These are phyloP conservation scores for Abrus precatorius DNA, from an alignment of 306 rosid genomes.

Conservation along the genomic window DNA sequence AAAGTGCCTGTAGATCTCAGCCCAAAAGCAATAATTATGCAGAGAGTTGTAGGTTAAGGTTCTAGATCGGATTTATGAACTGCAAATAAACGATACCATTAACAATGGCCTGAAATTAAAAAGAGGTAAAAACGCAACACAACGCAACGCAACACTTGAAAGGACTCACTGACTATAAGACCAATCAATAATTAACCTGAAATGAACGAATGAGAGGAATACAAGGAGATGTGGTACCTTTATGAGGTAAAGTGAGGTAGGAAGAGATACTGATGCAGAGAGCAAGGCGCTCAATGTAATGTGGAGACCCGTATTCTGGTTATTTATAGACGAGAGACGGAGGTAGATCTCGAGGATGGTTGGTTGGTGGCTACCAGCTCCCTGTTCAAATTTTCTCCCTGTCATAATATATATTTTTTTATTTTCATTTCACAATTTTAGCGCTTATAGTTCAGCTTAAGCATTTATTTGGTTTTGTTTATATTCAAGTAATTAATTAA, in stretches of 20 bases:
- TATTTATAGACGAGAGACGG: conserved; percentile 36
- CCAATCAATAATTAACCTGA: too few relatives aligned
- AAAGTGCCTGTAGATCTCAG: conserved; percentile 36
- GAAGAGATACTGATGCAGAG: conserved; percentile 25
- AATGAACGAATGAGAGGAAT: conserved; percentile 29
- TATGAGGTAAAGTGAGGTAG: background rate
- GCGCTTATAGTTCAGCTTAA: too few relatives aligned
- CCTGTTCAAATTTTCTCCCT: background rate
- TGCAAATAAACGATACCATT: background rate
- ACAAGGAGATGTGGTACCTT: conserved; percentile 36
- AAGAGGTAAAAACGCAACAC: too few relatives aligned
- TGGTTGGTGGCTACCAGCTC: conserved; percentile 45
- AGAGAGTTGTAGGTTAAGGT: background rate
- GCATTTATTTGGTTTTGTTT: too few relatives aligned
- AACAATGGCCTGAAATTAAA: background rate
- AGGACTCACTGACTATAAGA: background rate
- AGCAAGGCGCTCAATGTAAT: conserved; percentile 13
- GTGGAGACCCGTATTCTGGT: background rate
- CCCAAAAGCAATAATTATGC: background rate
- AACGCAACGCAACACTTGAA: background rate
- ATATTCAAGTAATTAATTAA: too few relatives aligned
- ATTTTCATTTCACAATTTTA: too few relatives aligned
- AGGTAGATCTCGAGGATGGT: conserved; percentile 43
- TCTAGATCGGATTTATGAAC: conserved; percentile 20
- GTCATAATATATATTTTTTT: too few relatives aligned